Evolutionary conservation across 2,329 filamentous ascomycete species (phyloP).

Genomic region (Tothia fuscella): DNA sequence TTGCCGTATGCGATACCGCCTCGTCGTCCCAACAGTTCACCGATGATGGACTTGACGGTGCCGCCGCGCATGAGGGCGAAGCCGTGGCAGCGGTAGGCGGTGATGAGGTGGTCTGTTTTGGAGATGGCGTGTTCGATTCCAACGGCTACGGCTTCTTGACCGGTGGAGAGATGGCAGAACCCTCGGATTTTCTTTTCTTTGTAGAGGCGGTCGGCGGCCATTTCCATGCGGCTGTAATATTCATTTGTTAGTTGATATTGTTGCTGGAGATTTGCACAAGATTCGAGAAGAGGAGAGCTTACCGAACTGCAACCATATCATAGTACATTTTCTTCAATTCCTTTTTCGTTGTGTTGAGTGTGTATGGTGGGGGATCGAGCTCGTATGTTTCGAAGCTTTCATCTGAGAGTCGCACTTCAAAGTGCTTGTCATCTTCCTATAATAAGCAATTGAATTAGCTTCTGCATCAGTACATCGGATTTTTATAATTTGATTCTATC

Average conservation of each 20-base stretch:
- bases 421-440: conserved; percentile 86
- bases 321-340: conserved; percentile 98
- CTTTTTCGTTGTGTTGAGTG: conserved; percentile 87
- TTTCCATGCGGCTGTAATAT: conserved; percentile 80
- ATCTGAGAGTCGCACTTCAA: conserved; percentile 84
- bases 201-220: conserved; percentile 97
- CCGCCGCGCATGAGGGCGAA: conserved; percentile 95
- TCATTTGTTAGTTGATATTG: background rate
- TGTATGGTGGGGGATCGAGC: conserved; percentile 91
- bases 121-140: conserved; percentile 95
- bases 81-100: conserved; percentile 97
- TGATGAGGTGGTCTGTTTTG: conserved; percentile 88
- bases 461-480: background rate
- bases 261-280: conserved; percentile 2
- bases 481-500: background rate
- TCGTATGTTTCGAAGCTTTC: conserved; percentile 99
- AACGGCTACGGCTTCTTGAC: conserved; percentile 92
- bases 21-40: conserved; percentile 86
- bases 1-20: conserved; percentile 98
- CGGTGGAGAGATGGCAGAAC: conserved; percentile 97
- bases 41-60: conserved; percentile 82
- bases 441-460: conserved; percentile 3
- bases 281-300: conserved; percentile 28
- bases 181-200: conserved; percentile 99
- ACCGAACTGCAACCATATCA: conserved; percentile 93